Evolutionary conservation across 345 rosid species (phyloP), one percentile per base, ranked within the genome.

Genomic region (Murraya koenigii): DNA sequence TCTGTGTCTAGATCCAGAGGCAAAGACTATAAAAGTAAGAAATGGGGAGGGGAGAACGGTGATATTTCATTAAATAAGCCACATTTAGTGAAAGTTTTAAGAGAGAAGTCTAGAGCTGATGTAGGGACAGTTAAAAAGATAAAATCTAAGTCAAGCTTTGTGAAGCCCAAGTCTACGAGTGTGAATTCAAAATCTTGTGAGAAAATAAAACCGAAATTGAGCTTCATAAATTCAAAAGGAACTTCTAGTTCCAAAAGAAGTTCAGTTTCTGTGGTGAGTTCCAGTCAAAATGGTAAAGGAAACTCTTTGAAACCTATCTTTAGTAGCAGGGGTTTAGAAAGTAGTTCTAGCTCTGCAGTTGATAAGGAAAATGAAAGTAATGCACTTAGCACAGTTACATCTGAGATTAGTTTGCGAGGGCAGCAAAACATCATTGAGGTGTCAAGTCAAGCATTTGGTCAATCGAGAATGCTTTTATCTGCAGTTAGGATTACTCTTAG

Each of bases 1-100:
- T 87, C 91, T 1, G 91, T 90, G 41, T 89, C 91, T 32, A 80
- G 83, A 84, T 91, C 94, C 59, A 86, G 91, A 79, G 92, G 94
- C 28, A 89, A 86, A 77, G 86, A 88, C 75, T 85, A 81, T 72
- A 60, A 38, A 41, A 83, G 79, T 78, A 79, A 79, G 77, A 84
- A 75, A 59, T 70, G 80, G 85, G 56, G 71, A 77, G 77, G 74
- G 47, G 81, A 61, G 33, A 69, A 41, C 63, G 23, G 32, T 54
- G 72, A 85, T 76, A 49, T 67, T 33, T 47, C 75, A 52, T 38
- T 44, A 54, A 77, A 72, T 71, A 84, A 80, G 75, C 47, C 62
- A 59, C 83, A 80, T 62, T 78, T 75, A 1, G 84, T 79, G 10
- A 80, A 86, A 79, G 82, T 38, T 75, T 76, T 69, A 61, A 82